A percentile compares a stretch with the other conserved stretches of the same genome.
These are phyloP conservation scores for Fomitopsis serialis DNA, from an alignment of 768 basidiomycete species.

Conservation along the genomic window DNA sequence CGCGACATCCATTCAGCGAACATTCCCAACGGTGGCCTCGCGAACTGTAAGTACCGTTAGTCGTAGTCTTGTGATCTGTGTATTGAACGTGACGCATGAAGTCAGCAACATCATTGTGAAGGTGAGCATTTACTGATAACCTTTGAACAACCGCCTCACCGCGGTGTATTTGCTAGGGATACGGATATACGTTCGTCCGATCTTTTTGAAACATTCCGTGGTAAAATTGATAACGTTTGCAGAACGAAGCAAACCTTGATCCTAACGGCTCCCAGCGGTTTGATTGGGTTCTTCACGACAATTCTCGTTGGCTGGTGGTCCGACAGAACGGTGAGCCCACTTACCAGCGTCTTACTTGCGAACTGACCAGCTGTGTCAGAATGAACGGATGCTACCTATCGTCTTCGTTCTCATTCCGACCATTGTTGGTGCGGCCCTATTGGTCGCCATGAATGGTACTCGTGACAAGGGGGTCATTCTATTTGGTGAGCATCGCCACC, in stretches of 20 bases:
- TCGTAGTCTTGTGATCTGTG: background rate
- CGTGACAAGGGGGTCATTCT: slow-evolving; percentile 46
- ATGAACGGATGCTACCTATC: slow-evolving; percentile 59
- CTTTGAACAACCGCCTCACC: background rate
- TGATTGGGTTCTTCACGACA: slow-evolving; percentile 41
- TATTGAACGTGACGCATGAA: slow-evolving; percentile 13
- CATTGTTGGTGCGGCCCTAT: slow-evolving; percentile 42
- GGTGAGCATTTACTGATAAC: background rate
- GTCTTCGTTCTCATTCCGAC: slow-evolving; percentile 54
- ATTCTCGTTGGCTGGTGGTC: slow-evolving; percentile 60
- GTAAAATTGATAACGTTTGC: background rate
- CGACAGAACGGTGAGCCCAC: slow-evolving; percentile 45
- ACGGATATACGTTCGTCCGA: slow-evolving; percentile 53
- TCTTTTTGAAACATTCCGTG: background rate
- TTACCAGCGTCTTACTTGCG: background rate
- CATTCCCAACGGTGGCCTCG: slow-evolving; percentile 65
- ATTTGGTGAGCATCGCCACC: slow-evolving; percentile 37
- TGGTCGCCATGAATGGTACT: slow-evolving; percentile 45
- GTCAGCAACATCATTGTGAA: slow-evolving; percentile 61
- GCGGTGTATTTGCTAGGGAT: slow-evolving; percentile 22
- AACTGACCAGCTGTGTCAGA: slow-evolving; percentile 23
- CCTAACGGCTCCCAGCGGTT: slow-evolving; percentile 51
- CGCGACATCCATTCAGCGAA: slow-evolving; percentile 37
- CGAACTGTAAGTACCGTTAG: slow-evolving; percentile 43
- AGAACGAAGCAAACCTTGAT: slow-evolving; percentile 61